Percentiles rank a stretch among this genome's conserved stretches.
Evolutionary conservation across 2,329 filamentous ascomycete genomes (phyloP).

Genomic region (Byssochlamys sp.): DNA sequence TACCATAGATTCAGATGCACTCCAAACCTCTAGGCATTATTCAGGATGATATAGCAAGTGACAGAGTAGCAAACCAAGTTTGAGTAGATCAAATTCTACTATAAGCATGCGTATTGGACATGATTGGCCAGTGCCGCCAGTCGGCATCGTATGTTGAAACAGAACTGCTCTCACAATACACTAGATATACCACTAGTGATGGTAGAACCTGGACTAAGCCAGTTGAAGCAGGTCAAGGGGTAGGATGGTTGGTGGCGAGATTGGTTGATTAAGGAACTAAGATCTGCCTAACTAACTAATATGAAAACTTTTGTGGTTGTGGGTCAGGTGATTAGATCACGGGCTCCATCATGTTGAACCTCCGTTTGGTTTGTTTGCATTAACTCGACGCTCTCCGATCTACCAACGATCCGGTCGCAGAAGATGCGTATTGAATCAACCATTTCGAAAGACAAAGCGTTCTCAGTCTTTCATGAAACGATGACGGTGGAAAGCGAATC

Average conservation of each 20-base stretch:
- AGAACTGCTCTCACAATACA: no score
- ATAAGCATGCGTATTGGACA: not conserved
- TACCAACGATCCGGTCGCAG: not conserved
- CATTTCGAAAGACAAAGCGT: not conserved
- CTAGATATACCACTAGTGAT: no score
- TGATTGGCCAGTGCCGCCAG: not conserved
- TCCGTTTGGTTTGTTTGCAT: not conserved
- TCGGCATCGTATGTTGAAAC: not conserved
- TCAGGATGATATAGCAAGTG: not conserved
- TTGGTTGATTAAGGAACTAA: no score
- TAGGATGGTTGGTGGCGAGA: no score
- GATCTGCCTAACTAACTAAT: no score
- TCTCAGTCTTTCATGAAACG: conserved; percentile 2
- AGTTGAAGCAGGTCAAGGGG: no score
- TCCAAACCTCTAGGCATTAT: not conserved
- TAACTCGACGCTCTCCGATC: not conserved
- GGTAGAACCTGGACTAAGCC: no score
- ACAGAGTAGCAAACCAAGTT: not conserved
- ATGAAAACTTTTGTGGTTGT: no score
- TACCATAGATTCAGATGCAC: not conserved
- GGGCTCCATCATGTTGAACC: no score
- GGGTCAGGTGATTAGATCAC: no score
- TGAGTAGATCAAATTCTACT: not conserved
- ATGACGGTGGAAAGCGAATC: conserved; percentile 27
- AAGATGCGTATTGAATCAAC: not conserved